Percentiles rank a stretch among this genome's conserved stretches.
Conservation (phyloP, 495 filamentous ascomycete species). For the Neurospora sp. region DNA sequence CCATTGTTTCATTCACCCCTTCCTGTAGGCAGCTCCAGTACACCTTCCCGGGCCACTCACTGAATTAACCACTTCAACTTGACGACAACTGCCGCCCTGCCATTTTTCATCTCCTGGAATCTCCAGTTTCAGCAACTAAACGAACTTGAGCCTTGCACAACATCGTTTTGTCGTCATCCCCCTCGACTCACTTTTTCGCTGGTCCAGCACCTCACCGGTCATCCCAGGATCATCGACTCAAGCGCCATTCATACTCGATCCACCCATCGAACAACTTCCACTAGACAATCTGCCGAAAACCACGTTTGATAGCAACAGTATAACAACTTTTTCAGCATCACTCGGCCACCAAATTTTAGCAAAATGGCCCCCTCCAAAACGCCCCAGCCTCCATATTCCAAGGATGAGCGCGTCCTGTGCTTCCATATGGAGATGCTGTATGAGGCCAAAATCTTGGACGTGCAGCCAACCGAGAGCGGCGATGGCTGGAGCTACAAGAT, state of each 20-base stretch:
- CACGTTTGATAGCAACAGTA: not conserved
- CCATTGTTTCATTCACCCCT: not conserved
- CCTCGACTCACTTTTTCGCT: not conserved
- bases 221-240: not conserved
- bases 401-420: slow-evolving; percentile 91
- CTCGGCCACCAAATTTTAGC: not conserved
- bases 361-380: slow-evolving; percentile 32
- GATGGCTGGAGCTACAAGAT: slow-evolving; percentile 77
- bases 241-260: not conserved
- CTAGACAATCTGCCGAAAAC: not conserved
- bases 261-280: not conserved
- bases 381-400: slow-evolving; percentile 52
- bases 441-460: slow-evolving; percentile 89
- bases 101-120: not conserved
- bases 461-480: slow-evolving; percentile 55
- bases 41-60: not conserved
- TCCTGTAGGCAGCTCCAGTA: not conserved
- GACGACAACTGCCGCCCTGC: not conserved
- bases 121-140: not conserved
- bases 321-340: not conserved
- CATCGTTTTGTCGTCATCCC: not conserved
- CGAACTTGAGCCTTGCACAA: not conserved
- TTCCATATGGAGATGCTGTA: slow-evolving; percentile 96
- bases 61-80: not conserved
- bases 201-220: not conserved